Conservation (phyloP, 129 eudicot species). For the Ambrosia artemisiifolia region DNA sequence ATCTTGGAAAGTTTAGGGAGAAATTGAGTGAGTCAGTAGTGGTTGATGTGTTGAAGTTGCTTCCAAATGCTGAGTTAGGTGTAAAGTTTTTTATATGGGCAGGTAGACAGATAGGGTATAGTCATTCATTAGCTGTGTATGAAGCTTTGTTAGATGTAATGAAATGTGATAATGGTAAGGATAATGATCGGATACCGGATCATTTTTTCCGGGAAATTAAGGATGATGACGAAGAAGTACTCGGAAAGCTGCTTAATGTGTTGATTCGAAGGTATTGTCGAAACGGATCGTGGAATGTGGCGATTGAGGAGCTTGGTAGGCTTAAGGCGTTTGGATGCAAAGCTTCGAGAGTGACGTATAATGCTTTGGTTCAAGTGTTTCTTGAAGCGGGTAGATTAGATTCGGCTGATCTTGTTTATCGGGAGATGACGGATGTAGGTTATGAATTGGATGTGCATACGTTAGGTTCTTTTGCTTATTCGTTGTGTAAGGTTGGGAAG, state of each 20-base stretch:
- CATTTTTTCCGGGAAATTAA: constrained; percentile 50
- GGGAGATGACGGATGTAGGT: constrained; percentile 62
- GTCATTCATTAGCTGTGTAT: constrained; percentile 59
- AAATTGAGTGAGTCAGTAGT: constrained; percentile 60
- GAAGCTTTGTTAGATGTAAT: constrained; percentile 58
- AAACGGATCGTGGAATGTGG: constrained; percentile 67
- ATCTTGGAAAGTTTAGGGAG: constrained; percentile 59
- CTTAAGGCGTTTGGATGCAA: constrained; percentile 78
- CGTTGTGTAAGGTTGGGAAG: constrained; percentile 63
- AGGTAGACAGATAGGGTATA: constrained; percentile 82
- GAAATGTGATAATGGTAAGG: constrained; percentile 32
- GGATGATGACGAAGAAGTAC: constrained; percentile 56
- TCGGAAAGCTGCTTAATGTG: constrained; percentile 70
- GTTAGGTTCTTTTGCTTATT: constrained; percentile 55
- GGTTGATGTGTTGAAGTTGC: constrained; percentile 60
- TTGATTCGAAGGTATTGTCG: constrained; percentile 58
- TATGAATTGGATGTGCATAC: constrained; percentile 58
- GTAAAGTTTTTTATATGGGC: constrained; percentile 87
- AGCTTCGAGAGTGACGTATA: constrained; percentile 65
- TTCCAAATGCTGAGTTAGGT: constrained; percentile 62
- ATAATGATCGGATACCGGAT: constrained; percentile 34
- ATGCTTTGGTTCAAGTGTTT: constrained; percentile 67
- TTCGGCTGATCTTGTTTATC: constrained; percentile 48
- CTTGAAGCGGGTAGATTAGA: constrained; percentile 60
- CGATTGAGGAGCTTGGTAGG: constrained; percentile 87